These are phyloP conservation scores for Cucurbita pepo DNA, from an alignment of 306 rosid species.

Conservation along the genomic window DNA sequence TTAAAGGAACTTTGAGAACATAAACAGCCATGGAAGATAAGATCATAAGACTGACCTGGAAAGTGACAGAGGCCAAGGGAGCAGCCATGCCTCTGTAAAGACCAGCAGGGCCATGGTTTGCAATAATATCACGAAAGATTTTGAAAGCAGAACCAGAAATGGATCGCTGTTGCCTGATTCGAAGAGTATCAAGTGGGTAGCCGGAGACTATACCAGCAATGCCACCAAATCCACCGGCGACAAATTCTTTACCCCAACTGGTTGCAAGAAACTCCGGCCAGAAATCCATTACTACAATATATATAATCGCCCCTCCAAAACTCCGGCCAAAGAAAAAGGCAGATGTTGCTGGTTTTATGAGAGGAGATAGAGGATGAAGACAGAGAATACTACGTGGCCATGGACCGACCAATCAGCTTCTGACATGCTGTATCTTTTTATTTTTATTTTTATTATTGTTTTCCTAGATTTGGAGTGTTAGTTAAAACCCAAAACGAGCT, in stretches of 20 bases:
- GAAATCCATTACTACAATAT: constrained; percentile 33
- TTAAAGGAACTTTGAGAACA: neutral
- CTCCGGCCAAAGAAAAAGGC: neutral
- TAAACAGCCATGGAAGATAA: neutral
- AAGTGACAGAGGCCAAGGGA: constrained; percentile 70
- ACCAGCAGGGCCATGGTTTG: constrained; percentile 46
- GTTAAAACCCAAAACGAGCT: neutral
- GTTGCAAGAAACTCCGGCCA: constrained; percentile 71
- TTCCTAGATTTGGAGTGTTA: neutral
- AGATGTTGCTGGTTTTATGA: neutral
- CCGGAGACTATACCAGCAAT: constrained; percentile 72
- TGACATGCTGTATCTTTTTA: neutral
- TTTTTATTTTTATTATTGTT: neutral
- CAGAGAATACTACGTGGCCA: neutral
- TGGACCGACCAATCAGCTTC: neutral
- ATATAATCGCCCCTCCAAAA: neutral
- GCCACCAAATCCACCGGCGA: constrained; percentile 87
- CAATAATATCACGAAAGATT: constrained; percentile 36
- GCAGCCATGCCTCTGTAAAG: constrained; percentile 80
- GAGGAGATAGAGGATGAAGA: neutral
- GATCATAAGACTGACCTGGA: constrained; percentile 43
- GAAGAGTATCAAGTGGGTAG: constrained; percentile 69
- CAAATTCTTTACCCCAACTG: constrained; percentile 75
- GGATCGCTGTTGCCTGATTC: constrained; percentile 43
- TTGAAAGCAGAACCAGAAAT: constrained; percentile 34